Percentiles rank a stretch among this genome's conserved stretches.
phyloP scores from a whole-genome alignment of 345 rosid species.

The Iberis pinnata region DNA sequence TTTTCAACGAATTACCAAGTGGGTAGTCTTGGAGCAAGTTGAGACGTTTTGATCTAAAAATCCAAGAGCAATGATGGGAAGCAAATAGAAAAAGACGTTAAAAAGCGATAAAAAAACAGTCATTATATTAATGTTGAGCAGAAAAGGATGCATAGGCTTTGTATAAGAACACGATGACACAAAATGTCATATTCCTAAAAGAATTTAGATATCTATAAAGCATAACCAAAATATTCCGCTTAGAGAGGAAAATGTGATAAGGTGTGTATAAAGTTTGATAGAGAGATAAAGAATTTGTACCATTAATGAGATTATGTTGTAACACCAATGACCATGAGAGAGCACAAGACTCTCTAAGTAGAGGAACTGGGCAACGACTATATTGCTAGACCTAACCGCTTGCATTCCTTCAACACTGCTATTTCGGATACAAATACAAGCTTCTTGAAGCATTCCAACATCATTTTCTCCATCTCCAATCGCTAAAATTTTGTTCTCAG shows the following conservation, averaged over 20 bases:
- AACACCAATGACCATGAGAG: constrained; percentile 99
- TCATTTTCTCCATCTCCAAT: constrained; percentile 98
- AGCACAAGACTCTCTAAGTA: constrained; percentile 80
- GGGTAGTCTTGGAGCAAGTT: constrained; percentile 44
- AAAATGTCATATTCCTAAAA: constrained; percentile 87
- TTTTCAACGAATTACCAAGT: too few species aligned
- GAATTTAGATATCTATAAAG: constrained; percentile 81
- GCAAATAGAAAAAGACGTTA: constrained; percentile 71
- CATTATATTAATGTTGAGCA: constrained; percentile 65
- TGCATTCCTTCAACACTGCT: constrained; percentile 99
- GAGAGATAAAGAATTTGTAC: constrained; percentile 29
- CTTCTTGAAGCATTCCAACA: constrained; percentile 99
- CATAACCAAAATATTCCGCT: too few species aligned
- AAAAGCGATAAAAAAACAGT: constrained; percentile 74
- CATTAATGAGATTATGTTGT: constrained; percentile 80
- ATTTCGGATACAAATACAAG: constrained; percentile 88
- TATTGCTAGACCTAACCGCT: constrained; percentile 98
- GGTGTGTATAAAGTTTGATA: too few species aligned
- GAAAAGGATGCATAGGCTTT: constrained; percentile 82
- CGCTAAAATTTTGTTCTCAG: constrained; percentile 75
- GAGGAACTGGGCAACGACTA: constrained; percentile 91
- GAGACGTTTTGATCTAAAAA: constrained; percentile 94
- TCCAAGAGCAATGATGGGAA: constrained; percentile 75
- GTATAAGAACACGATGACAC: constrained; percentile 66
- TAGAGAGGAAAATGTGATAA: too few species aligned